Evolutionary conservation across 192 early-diverging fungal species (phyloP).

Genomic region (Lunasporangiospora selenospora): DNA sequence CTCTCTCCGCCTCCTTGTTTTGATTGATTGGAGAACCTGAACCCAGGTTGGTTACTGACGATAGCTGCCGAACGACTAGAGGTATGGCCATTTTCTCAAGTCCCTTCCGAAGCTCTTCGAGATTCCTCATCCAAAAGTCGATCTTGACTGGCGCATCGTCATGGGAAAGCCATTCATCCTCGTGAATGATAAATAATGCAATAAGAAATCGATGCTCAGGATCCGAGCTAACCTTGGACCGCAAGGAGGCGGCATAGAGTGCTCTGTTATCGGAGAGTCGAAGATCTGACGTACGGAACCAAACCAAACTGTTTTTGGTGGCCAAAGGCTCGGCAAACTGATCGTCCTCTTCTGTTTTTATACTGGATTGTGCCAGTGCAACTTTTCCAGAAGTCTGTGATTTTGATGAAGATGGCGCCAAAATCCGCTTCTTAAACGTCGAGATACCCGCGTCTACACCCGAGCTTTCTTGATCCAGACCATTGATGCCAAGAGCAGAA

Average conservation of each 20-base stretch:
- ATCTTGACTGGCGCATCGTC: constrained; percentile 60
- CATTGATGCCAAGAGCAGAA: too few species aligned
- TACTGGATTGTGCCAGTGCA: too few species aligned
- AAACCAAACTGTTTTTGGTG: constrained; percentile 46
- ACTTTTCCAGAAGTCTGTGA: too few species aligned
- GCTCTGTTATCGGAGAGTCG: constrained; percentile 53
- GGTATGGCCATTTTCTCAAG: constrained; percentile 51
- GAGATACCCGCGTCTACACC: too few species aligned
- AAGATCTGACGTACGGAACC: constrained; percentile 59
- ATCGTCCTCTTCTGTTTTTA: not conserved
- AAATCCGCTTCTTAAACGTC: too few species aligned
- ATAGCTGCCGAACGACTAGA: constrained; percentile 47
- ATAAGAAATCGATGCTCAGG: constrained; percentile 11
- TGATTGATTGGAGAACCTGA: constrained; percentile 16
- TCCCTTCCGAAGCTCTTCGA: constrained; percentile 35
- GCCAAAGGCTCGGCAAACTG: not conserved
- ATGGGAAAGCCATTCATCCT: constrained; percentile 61
- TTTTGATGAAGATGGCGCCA: too few species aligned
- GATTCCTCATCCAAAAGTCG: constrained; percentile 60
- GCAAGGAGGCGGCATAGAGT: constrained; percentile 39
- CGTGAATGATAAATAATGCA: constrained; percentile 60
- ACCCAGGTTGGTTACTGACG: constrained; percentile 16
- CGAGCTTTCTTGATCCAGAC: too few species aligned
- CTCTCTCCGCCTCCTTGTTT: constrained; percentile 22
- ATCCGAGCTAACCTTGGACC: constrained; percentile 19